A percentile compares a stretch with the other conserved stretches of the same genome.
Conservation (phyloP, 257 asterid genomes). For the Jaltomata sinuosa region DNA sequence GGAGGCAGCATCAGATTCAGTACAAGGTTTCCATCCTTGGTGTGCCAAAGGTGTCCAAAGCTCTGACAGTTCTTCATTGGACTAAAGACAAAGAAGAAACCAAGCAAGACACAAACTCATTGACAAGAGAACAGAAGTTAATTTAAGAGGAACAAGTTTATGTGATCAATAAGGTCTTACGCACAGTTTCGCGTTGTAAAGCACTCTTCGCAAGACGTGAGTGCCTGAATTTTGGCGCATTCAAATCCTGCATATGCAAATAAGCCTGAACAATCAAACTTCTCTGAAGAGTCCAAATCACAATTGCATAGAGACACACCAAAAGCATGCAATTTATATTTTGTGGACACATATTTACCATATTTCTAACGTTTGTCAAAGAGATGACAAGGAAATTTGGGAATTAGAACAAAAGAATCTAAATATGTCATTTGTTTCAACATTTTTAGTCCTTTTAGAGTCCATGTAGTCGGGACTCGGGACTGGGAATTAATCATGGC, state of each 20-base stretch:
- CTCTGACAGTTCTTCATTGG: conserved; percentile 37
- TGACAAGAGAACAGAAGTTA: background rate
- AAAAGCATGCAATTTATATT: background rate
- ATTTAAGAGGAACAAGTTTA: background rate
- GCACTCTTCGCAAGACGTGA: conserved; percentile 77
- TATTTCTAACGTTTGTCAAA: background rate
- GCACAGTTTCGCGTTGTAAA: conserved; percentile 65
- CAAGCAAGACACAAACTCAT: background rate
- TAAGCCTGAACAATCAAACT: background rate
- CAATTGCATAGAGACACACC: background rate
- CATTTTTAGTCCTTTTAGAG: background rate
- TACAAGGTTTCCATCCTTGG: conserved; percentile 61
- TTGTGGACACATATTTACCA: background rate
- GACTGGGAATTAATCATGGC: background rate
- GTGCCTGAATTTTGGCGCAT: conserved; percentile 84
- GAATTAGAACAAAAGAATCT: background rate
- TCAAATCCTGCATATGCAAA: conserved; percentile 58
- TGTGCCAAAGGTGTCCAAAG: conserved; percentile 70
- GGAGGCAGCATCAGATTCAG: conserved; percentile 15
- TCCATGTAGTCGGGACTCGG: background rate
- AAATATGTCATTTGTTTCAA: background rate
- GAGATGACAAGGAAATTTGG: background rate
- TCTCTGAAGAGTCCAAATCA: background rate
- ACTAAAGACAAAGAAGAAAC: conserved; percentile 25
- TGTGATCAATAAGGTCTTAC: conserved; percentile 13